Conservation (phyloP, 129 eudicot genomes). For the Mikania micrantha region DNA sequence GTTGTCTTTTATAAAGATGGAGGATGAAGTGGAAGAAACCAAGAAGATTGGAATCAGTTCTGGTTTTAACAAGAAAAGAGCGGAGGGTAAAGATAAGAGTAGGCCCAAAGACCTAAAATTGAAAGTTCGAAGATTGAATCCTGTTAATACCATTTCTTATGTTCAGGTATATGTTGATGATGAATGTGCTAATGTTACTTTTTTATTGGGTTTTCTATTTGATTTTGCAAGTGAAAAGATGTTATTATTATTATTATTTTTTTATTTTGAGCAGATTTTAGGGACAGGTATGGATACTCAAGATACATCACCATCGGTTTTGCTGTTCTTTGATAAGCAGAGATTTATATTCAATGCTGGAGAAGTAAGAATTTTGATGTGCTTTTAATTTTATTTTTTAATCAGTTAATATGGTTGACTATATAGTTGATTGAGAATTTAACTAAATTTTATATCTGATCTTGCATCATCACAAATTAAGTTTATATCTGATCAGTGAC, state of each 20-base stretch:
- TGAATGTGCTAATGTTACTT: neutral
- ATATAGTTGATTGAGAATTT: neutral
- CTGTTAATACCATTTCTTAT: constrained; percentile 59
- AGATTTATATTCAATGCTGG: constrained; percentile 93
- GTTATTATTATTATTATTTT: neutral
- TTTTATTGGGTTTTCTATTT: constrained; percentile 51
- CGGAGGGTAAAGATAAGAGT: constrained; percentile 68
- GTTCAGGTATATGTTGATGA: constrained; percentile 52
- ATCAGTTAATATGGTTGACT: neutral
- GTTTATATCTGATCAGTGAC: neutral
- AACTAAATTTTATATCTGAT: neutral
- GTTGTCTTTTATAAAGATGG: no score
- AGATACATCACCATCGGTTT: constrained; percentile 86
- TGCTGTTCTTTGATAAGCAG: constrained; percentile 88
- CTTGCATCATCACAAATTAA: neutral
- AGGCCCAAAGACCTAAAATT: constrained; percentile 51
- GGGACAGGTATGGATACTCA: constrained; percentile 99
- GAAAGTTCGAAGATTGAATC: constrained; percentile 55
- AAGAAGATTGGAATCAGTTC: constrained; percentile 11
- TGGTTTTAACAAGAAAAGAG: constrained; percentile 65
- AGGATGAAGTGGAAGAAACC: constrained; percentile 31
- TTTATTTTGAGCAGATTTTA: constrained; percentile 38
- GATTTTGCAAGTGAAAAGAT: neutral
- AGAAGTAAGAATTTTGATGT: constrained; percentile 53
- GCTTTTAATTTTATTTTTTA: neutral